phyloP scores from a whole-genome alignment of 2,329 filamentous ascomycete genomes.

The Sporothrix brasiliensis region DNA sequence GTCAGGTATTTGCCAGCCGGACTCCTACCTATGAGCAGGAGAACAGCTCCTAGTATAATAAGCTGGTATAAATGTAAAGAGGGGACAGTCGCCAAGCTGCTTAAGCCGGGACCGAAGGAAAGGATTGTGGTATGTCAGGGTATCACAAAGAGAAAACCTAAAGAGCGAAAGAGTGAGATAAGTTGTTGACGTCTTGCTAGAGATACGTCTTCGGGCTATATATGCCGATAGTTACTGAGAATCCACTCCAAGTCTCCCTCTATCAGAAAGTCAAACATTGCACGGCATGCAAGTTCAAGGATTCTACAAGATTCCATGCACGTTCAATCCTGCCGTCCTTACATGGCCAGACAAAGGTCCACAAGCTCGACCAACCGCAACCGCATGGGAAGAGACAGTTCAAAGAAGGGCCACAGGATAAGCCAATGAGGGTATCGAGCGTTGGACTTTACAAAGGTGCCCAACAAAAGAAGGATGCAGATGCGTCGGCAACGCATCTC shows the following conservation, averaged over 20 bases:
- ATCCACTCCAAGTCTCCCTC: not conserved
- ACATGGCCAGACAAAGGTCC: not conserved
- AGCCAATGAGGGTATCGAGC: not conserved
- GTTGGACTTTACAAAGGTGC: not conserved
- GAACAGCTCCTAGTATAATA: not conserved
- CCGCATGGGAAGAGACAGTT: not conserved
- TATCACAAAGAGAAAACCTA: not conserved
- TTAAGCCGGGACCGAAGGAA: not conserved
- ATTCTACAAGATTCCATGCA: not conserved
- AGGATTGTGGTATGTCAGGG: not conserved
- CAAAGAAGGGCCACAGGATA: not conserved
- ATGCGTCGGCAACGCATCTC: too few species aligned
- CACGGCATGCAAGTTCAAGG: not conserved
- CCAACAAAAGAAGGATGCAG: not conserved
- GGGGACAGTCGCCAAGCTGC: not conserved
- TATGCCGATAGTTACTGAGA: not conserved
- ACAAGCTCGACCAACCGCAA: not conserved
- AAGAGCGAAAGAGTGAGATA: not conserved
- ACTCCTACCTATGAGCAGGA: slow-evolving; percentile 1
- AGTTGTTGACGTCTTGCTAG: not conserved
- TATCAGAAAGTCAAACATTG: not conserved
- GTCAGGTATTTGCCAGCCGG: not conserved
- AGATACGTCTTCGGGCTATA: not conserved
- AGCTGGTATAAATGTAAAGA: not conserved
- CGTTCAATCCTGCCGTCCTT: not conserved